Evolutionary conservation across 805 yeast species (phyloP), one percentile per base, ranked within the genome.

Genomic region (Candida argentea): DNA sequence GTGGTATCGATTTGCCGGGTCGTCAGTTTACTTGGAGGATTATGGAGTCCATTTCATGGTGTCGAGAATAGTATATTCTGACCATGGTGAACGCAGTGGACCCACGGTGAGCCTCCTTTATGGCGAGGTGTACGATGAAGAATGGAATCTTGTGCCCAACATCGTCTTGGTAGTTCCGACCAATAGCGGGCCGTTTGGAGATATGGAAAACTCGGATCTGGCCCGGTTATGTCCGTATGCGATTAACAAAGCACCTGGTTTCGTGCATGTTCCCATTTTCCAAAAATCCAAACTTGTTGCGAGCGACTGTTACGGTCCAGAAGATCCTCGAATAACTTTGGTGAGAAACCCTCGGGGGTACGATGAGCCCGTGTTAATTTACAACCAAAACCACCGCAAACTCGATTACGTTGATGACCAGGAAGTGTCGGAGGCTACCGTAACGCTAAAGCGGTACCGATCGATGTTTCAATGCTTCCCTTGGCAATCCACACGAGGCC

Each of bases 1-100:
- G 34, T 71, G 75, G 74, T 65, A 43, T 34, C 52, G 59, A 27
- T 57, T 66, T 29, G 65, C 72, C 5, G 73, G 73, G 1, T 60
- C 73, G 1, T 57, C 70, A 1, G 68, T 68, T 10, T 70, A 73
- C 73, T 43, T 71, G 18, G 63, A 60, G 22, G 61, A 61, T 22
- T 67, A 67, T 37, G 66, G 67, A 16, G 59, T 66, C 12, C 73
- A 68, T 44, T 44, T 65, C 36, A 53, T 66, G 52, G 62, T 61
- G 12, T 58, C 69, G 13, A 34, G 61, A 30, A 29, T 55, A 6
- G 36, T 52, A 10, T 54, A 35, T 32, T 36, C 49, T n/a, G 49
- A 51, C 5, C 16, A 34, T 14, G 51, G 50, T 7, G 31, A 25
- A 4, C 44, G 48, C 20, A 42, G 52, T 26, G 34, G 38, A 14